Base-by-base conservation (phyloP, 352 stramenopile genomes). In the Pythium vanterpoolii region DNA sequence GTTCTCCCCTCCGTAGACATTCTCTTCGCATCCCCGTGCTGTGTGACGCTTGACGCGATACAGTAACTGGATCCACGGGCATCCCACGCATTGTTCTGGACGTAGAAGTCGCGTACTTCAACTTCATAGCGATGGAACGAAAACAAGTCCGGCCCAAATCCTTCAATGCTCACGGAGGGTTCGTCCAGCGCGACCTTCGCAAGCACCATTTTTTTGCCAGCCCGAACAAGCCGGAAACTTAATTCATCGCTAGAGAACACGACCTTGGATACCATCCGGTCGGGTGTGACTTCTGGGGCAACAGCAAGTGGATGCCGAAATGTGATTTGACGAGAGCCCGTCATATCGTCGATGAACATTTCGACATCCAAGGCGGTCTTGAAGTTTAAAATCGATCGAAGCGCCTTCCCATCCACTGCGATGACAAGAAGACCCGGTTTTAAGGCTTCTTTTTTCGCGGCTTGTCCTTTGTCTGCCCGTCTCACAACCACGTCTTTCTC, bases 71-170 rank as follows among this genome's bases (percentile, higher is more conserved):
- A 69, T 38, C 54, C 51, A 1, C 71, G 51, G 9, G 75, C 45
- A 1, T 73, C 55, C 45, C 60, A 75, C 6, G 75, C 58, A 50
- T 81, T 84, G 31, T 84, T 91, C 61, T 95, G 83, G 8, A 95
- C 55, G 49, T 81, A 96, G 68, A 93, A 96, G 18, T 89, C 81
- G 11, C 58, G 56, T 19, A 90, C 77, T 27, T 69, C 51, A 10
- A 90, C 48, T 23, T 87, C 73, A 51, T 94, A 96, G 13, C 74
- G 70, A 60, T 96, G 87, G 33, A 83, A 96, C 18, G 78, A 84
- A 50, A 95, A 96, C 14, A 94, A 69, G 24, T 76, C 79, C 0
- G 85, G 83, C 0, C 87, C 87, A 67, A 86, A 94, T 0, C 87
- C 87, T 47, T 73, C 69, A 42, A 96, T 88, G 4, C 63, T 51